Evolutionary conservation across 129 eudicot genomes (phyloP).

Genomic region (Arctium minus): DNA sequence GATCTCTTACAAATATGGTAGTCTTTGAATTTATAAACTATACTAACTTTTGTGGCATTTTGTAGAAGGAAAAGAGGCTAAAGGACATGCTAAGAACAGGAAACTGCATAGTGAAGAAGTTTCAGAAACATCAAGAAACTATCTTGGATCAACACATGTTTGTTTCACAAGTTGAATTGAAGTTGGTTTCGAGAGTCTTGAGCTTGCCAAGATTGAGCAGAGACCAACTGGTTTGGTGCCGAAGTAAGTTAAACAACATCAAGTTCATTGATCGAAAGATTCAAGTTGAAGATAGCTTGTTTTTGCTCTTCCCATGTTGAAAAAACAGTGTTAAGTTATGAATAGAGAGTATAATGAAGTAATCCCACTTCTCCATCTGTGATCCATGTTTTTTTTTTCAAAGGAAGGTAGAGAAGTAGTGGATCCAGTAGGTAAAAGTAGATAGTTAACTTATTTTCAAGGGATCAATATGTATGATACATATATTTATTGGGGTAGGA

Average conservation of each 20-base stretch:
- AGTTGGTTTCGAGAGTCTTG: conserved; percentile 71
- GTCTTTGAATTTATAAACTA: neutral
- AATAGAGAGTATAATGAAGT: conserved; percentile 14
- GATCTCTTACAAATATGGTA: neutral
- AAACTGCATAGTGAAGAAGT: conserved; percentile 79
- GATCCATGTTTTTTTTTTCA: conserved; percentile 26
- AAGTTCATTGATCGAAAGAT: conserved; percentile 49
- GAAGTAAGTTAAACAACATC: conserved; percentile 54
- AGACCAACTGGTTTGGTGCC: conserved; percentile 83
- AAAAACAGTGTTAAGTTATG: neutral
- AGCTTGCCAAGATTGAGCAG: conserved; percentile 56
- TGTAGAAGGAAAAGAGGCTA: conserved; percentile 82
- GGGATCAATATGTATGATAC: conserved; percentile 21
- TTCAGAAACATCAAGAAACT: conserved; percentile 53
- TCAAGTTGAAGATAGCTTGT: conserved; percentile 53
- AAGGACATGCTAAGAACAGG: conserved; percentile 67
- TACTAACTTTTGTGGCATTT: neutral
- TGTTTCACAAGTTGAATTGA: conserved; percentile 63
- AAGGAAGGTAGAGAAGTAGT: conserved; percentile 31
- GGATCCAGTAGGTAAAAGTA: conserved; percentile 29
- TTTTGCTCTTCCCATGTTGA: conserved; percentile 79
- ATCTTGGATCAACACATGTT: conserved; percentile 38
- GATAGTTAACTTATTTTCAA: conserved; percentile 9
- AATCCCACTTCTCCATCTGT: conserved; percentile 38
- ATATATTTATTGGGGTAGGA: neutral